A percentile compares a stretch with the other conserved stretches of the same genome.
Conservation (phyloP, 768 basidiomycete species). For the Collybiopsis confluens region DNA sequence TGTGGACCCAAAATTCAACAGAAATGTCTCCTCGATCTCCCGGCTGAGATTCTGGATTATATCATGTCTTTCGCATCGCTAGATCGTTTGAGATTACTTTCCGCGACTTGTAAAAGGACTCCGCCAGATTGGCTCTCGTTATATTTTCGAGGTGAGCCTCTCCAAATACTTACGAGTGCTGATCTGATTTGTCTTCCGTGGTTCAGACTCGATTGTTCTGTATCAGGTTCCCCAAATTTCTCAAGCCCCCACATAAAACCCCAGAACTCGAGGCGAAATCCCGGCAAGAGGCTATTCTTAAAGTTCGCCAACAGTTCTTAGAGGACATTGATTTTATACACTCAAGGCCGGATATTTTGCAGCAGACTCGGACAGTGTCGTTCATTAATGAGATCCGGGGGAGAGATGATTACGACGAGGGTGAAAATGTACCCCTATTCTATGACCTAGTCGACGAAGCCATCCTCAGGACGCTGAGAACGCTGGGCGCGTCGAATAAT, state of each 20-base stretch:
- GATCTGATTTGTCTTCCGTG: background rate
- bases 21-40: background rate
- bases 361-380: background rate
- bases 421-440: too few relatives aligned
- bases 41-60: background rate
- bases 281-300: background rate
- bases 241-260: too few relatives aligned
- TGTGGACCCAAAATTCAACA: background rate
- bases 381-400: background rate
- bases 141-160: background rate
- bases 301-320: background rate
- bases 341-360: background rate
- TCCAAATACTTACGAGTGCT: background rate
- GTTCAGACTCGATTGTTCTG: background rate
- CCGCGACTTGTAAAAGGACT: background rate
- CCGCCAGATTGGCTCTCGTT: background rate
- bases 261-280: too few relatives aligned
- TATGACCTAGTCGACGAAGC: too few relatives aligned
- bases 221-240: background rate
- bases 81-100: background rate
- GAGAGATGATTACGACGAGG: background rate
- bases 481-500: too few relatives aligned
- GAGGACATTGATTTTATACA: background rate
- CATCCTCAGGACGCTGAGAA: too few relatives aligned
- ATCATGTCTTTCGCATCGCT: background rate